Conservation (phyloP, 345 rosid genomes). For the Linum tenue region DNA sequence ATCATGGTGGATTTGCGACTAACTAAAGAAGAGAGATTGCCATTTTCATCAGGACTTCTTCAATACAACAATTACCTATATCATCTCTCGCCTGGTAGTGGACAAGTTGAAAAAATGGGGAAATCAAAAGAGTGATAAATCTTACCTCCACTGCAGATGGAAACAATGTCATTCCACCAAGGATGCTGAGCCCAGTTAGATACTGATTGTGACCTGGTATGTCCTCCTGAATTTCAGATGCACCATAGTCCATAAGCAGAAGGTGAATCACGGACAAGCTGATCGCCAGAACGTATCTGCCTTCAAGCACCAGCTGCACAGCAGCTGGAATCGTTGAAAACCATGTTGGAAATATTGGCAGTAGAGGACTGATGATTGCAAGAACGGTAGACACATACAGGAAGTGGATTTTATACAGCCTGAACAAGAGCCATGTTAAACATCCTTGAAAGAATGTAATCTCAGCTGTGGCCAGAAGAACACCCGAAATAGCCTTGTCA, state of each 20-base stretch:
- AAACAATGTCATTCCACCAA: slow-evolving; percentile 93
- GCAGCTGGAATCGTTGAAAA: slow-evolving; percentile 84
- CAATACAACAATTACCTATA: too few species aligned
- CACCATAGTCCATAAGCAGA: slow-evolving; percentile 72
- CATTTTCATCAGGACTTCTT: too few species aligned
- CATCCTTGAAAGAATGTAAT: slow-evolving; percentile 90
- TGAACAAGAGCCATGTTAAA: slow-evolving; percentile 86
- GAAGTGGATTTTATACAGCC: slow-evolving; percentile 74
- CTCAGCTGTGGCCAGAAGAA: slow-evolving; percentile 89
- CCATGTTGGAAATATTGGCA: slow-evolving; percentile 85
- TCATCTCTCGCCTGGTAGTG: too few species aligned
- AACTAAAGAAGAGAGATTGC: too few species aligned
- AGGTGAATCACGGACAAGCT: slow-evolving; percentile 57
- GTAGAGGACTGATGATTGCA: slow-evolving; percentile 60
- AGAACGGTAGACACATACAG: slow-evolving; percentile 76
- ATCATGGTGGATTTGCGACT: too few species aligned
- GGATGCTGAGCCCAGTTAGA: slow-evolving; percentile 86
- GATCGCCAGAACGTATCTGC: slow-evolving; percentile 59
- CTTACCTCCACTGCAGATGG: slow-evolving; percentile 88
- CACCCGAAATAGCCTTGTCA: slow-evolving; percentile 73
- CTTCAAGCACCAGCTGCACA: slow-evolving; percentile 56
- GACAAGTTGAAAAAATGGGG: too few species aligned
- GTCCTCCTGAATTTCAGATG: slow-evolving; percentile 80
- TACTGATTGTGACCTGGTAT: slow-evolving; percentile 79
- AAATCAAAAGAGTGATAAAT: too few species aligned